phyloP scores from a whole-genome alignment of 73 alveolate genomes.

The Vitrella brassicaformis region DNA sequence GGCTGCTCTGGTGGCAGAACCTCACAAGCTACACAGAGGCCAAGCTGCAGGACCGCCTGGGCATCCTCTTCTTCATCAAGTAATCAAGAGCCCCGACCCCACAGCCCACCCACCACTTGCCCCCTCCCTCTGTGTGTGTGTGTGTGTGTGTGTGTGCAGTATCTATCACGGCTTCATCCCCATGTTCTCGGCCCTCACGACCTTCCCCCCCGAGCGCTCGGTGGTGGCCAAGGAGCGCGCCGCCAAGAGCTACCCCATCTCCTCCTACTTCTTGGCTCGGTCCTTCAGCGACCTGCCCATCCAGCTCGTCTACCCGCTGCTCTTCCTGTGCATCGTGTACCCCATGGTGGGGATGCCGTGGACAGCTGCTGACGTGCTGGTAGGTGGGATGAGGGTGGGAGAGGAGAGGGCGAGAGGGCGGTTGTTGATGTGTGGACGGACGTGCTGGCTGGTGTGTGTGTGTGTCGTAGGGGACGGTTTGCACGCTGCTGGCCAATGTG shows the following conservation, averaged over 20 bases:
- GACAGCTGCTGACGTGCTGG: not conserved
- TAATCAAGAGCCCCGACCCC: no score
- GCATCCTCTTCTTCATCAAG: not conserved
- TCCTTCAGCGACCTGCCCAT: not conserved
- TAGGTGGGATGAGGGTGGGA: no score
- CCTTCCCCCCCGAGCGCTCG: not conserved
- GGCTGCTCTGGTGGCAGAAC: not conserved
- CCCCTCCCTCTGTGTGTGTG: no score
- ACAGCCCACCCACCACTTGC: no score
- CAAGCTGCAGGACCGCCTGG: not conserved
- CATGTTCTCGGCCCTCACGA: not conserved
- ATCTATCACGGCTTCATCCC: not conserved
- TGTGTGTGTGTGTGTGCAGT: no score
- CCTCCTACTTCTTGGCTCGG: not conserved
- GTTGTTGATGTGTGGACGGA: no score
- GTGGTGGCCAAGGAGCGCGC: not conserved
- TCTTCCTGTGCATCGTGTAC: not conserved
- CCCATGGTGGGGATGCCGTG: not conserved
- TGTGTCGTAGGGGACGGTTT: not conserved
- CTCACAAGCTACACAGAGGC: not conserved
- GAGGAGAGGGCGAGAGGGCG: no score
- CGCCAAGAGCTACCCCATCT: not conserved
- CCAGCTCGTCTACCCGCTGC: not conserved
- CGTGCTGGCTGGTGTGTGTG: no score
- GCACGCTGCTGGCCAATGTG: not conserved